Conservation (phyloP, 495 filamentous ascomycete genomes). For the Aspergillus steynii region DNA sequence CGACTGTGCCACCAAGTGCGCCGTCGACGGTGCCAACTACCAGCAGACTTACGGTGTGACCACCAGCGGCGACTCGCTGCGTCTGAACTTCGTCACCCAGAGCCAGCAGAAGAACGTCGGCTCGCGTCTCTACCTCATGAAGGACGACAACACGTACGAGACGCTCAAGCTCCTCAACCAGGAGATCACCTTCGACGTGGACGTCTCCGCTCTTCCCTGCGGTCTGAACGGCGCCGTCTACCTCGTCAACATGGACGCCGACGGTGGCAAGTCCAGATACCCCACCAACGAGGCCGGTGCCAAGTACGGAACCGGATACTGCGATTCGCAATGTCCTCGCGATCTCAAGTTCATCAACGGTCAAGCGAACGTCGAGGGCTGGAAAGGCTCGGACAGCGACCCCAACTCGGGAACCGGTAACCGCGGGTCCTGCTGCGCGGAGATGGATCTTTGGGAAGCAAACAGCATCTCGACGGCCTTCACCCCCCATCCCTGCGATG, state of each 20-base stretch:
- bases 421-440: conserved; percentile 68
- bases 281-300: conserved; percentile 66
- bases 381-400: conserved; percentile 59
- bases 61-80: conserved; percentile 53
- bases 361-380: conserved; percentile 62
- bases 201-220: conserved; percentile 63
- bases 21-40: conserved; percentile 63
- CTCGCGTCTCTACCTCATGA: conserved; percentile 63
- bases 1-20: conserved; percentile 59
- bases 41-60: conserved; percentile 55
- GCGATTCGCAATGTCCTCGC: conserved; percentile 69
- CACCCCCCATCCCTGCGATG: conserved; percentile 66
- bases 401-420: conserved; percentile 58
- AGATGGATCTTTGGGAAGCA: conserved; percentile 75
- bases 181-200: conserved; percentile 71
- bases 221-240: conserved; percentile 75
- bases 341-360: conserved; percentile 71
- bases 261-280: conserved; percentile 55
- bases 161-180: conserved; percentile 57
- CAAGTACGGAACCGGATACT: conserved; percentile 74
- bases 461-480: conserved; percentile 59
- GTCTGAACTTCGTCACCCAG: conserved; percentile 55
- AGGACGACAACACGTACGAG: conserved; percentile 56
- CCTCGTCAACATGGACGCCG: conserved; percentile 63
- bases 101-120: conserved; percentile 47